These are phyloP conservation scores for Vitellaria paradoxa DNA, from an alignment of 179 eudicot species.

Conservation along the genomic window DNA sequence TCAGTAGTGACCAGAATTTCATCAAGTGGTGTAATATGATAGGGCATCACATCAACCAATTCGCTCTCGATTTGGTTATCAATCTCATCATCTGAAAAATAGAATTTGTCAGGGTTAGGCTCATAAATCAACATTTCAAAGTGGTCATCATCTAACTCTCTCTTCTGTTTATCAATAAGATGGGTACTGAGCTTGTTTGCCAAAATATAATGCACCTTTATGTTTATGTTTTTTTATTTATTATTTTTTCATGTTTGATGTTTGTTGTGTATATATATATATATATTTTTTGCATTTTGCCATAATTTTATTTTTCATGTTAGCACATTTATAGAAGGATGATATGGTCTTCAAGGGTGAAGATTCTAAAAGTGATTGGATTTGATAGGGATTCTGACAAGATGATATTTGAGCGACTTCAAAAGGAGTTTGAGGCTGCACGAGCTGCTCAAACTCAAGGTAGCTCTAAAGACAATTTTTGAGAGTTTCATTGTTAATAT, in stretches of 20 bases:
- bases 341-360: conserved; percentile 11
- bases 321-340: neutral
- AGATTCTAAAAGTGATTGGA: conserved; percentile 15
- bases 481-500: neutral
- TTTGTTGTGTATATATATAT: neutral
- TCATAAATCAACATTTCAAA: no score
- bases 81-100: no score
- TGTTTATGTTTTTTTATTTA: neutral
- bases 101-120: no score
- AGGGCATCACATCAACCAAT: no score
- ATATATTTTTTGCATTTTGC: neutral
- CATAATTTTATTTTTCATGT: neutral
- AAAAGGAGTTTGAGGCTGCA: conserved; percentile 90
- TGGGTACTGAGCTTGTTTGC: neutral
- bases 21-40: no score
- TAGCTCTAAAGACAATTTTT: conserved; percentile 23
- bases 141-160: no score
- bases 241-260: neutral
- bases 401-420: conserved; percentile 90
- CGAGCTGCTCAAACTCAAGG: conserved; percentile 89
- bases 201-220: no score
- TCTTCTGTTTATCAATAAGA: no score
- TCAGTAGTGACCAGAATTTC: no score
- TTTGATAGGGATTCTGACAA: conserved; percentile 85
- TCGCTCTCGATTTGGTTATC: no score